Evolutionary conservation across 164 flowering plant genomes (phyloP), one percentile per base, ranked within the genome.

Genomic region (Macadamia integrifolia): DNA sequence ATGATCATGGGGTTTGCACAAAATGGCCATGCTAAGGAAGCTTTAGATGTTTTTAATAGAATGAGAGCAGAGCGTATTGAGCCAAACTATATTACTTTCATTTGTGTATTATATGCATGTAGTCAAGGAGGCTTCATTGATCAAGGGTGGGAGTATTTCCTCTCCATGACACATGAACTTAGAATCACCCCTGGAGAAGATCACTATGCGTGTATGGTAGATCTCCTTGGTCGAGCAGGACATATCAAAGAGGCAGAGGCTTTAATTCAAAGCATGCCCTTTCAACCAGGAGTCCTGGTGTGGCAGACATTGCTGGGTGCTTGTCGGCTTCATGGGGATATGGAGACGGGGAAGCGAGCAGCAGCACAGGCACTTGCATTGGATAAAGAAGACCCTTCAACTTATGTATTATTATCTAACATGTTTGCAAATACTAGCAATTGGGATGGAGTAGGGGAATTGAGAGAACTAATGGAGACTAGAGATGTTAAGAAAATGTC

Each of bases 261-360:
- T 30, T 62, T 89, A 18, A 88, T 91, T 17, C 58, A 65, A 52
- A 58, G 72, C 42, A 86, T 89, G 91, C 91, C 91, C 15, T 71
- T 81, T 66, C 66, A 79, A 60, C 87, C 92, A 3, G 77, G 93
- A 61, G 74, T 72, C 42, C 55, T 88, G 30, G 81, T 87, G 32
- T 91, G 97, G 95, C 86, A 89, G 75, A 86, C 90, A 1, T 76
- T 91, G 81, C 85, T 86, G 6, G 85, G 85, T 57, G 91, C 89
- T 30, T 88, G 91, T 56, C 64, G 75, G 61, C 68, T 76, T 58
- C 85, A 89, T 63, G 91, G 92, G 61, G 91, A 87, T 67, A 35
- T 82, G 35, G 90, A 85, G 60, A 76, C 85, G 6, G 94, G 86
- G 6, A 79, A 70, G 57, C 73, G 82, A 53, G 94, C 92, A 43